Conservation (phyloP, 179 eudicot genomes). For the Patellifolia procumbens region DNA sequence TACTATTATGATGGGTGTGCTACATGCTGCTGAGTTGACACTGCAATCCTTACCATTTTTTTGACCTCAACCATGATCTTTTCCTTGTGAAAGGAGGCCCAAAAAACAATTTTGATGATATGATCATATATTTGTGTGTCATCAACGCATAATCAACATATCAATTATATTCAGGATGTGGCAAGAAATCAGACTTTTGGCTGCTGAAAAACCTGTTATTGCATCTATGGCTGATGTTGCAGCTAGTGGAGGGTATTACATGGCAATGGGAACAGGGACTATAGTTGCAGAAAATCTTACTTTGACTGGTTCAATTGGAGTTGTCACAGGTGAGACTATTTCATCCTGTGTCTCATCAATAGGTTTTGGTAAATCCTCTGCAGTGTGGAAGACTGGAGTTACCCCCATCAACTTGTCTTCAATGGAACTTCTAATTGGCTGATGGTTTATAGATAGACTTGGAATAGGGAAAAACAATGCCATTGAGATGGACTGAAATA, state of each 20-base stretch:
- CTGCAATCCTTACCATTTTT: neutral
- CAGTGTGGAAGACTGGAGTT: neutral
- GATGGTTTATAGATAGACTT: neutral
- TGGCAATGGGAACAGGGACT: conserved; percentile 90
- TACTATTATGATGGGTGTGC: neutral
- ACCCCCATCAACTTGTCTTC: neutral
- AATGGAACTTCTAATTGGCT: neutral
- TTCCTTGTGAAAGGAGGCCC: neutral
- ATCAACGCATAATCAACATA: neutral
- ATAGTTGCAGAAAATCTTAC: conserved; percentile 92
- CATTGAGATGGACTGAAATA: neutral
- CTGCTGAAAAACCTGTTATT: conserved; percentile 77
- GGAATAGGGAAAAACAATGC: neutral
- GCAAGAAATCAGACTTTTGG: conserved; percentile 88
- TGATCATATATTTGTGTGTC: neutral
- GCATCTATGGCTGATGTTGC: conserved; percentile 97
- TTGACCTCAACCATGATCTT: neutral
- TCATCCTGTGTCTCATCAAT: neutral
- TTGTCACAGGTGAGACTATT: conserved; percentile 68
- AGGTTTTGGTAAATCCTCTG: neutral
- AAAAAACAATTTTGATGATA: neutral
- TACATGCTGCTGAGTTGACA: neutral
- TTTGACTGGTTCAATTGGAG: conserved; percentile 94
- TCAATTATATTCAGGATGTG: conserved; percentile 58
- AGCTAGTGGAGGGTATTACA: conserved; percentile 98